These are phyloP conservation scores for Penicillium simplicissimum DNA, from an alignment of 495 filamentous ascomycete species.

Conservation along the genomic window DNA sequence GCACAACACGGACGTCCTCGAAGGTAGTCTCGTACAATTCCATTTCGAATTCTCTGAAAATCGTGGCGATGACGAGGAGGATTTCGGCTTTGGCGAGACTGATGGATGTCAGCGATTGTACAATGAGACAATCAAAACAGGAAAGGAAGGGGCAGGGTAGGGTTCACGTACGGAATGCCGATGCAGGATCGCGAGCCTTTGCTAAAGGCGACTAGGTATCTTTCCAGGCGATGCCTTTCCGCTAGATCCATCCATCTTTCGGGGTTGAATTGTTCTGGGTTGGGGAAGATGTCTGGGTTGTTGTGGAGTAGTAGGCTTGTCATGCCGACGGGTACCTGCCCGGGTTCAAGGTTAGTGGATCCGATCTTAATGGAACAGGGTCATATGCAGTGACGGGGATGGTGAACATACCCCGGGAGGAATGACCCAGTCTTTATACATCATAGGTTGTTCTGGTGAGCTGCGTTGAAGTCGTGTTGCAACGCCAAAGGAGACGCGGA, in stretches of 20 bases:
- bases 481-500: slow-evolving; percentile 35
- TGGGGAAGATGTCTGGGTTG: slow-evolving; percentile 42
- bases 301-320: slow-evolving; percentile 42
- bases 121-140: background rate
- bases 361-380: background rate
- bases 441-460: slow-evolving; percentile 34
- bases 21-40: slow-evolving; percentile 39
- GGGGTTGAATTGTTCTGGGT: slow-evolving; percentile 42
- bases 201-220: slow-evolving; percentile 49
- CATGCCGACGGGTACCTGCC: slow-evolving; percentile 47
- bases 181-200: slow-evolving; percentile 52
- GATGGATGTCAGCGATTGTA: background rate
- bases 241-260: slow-evolving; percentile 43
- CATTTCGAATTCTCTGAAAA: slow-evolving; percentile 34
- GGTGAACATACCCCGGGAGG: slow-evolving; percentile 36
- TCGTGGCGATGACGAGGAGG: slow-evolving; percentile 27
- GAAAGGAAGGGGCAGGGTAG: background rate
- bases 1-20: slow-evolving; percentile 30
- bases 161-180: slow-evolving; percentile 44
- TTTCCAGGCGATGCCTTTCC: slow-evolving; percentile 38
- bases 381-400: background rate
- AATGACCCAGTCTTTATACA: slow-evolving; percentile 47
- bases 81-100: slow-evolving; percentile 42
- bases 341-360: background rate
- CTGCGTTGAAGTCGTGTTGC: slow-evolving; percentile 38